These are phyloP conservation scores for Diutina siamensis DNA, from an alignment of 1,139 yeast species.

Conservation along the genomic window DNA sequence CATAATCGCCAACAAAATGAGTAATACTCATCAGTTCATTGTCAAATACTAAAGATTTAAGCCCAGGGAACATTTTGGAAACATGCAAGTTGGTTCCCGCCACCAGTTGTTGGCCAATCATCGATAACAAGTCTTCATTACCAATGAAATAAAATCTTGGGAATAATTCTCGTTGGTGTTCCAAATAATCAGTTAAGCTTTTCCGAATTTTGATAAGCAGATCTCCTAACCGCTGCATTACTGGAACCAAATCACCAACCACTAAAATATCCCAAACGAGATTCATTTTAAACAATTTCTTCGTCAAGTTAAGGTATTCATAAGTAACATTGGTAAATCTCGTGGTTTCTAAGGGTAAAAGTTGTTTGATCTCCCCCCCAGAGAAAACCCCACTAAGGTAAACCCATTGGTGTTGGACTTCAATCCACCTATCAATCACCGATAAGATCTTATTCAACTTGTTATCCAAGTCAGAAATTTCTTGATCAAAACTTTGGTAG, in stretches of 20 bases:
- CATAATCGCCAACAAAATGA: constrained; percentile 50
- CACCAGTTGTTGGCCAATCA: constrained; percentile 60
- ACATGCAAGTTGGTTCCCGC: constrained; percentile 47
- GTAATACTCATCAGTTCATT: constrained; percentile 24
- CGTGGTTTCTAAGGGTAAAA: constrained; percentile 61
- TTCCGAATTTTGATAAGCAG: constrained; percentile 47
- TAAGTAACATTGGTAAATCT: constrained; percentile 55
- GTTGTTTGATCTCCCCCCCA: constrained; percentile 40
- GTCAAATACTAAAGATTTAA: constrained; percentile 34
- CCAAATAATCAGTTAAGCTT: constrained; percentile 70
- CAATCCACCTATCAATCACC: constrained; percentile 64
- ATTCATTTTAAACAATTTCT: constrained; percentile 38
- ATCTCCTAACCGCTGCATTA: constrained; percentile 43
- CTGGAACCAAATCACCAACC: constrained; percentile 37
- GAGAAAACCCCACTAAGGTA: constrained; percentile 74
- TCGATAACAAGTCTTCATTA: constrained; percentile 77
- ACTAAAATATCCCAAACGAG: constrained; percentile 47
- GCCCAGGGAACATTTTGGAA: constrained; percentile 63
- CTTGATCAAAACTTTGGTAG: constrained; percentile 50
- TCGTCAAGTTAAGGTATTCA: constrained; percentile 45
- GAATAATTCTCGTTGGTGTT: constrained; percentile 63
- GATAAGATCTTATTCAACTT: constrained; percentile 40
- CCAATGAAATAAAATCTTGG: constrained; percentile 86
- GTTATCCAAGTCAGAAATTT: constrained; percentile 43
- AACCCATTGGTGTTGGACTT: constrained; percentile 83